Evolutionary conservation across 768 basidiomycete species (phyloP).

Genomic region (Tricholoma sp.): DNA sequence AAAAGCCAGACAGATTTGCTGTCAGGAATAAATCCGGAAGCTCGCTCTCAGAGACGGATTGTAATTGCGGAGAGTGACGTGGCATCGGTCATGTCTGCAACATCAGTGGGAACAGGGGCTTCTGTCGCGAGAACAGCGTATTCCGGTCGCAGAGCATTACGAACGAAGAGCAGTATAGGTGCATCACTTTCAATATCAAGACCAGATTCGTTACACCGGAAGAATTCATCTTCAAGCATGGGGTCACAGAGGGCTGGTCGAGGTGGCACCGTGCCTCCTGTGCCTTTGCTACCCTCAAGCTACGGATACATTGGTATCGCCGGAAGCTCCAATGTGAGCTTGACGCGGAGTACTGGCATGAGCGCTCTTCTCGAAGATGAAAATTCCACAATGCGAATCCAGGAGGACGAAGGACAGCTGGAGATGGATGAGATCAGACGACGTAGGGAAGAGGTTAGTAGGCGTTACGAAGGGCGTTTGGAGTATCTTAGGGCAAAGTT

Average conservation of each 20-base stretch:
- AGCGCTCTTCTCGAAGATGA: constrained; percentile 49
- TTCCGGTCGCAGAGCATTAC: constrained; percentile 28
- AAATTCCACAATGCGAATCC: constrained; percentile 19
- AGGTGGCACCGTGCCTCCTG: constrained; percentile 25
- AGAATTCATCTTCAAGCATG: constrained; percentile 59
- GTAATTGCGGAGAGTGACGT: constrained; percentile 42
- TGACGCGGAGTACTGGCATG: constrained; percentile 46
- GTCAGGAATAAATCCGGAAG: constrained; percentile 32
- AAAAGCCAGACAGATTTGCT: constrained; percentile 21
- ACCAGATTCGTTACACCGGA: constrained; percentile 42
- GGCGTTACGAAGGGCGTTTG: constrained; percentile 68
- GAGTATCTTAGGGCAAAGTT: constrained; percentile 79
- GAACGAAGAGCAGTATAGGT: constrained; percentile 28
- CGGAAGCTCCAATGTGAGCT: constrained; percentile 40
- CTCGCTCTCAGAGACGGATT: constrained; percentile 29
- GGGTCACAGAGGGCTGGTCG: constrained; percentile 37
- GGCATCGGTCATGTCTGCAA: constrained; percentile 48
- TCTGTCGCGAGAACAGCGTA: constrained; percentile 44
- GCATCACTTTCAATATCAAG: constrained; percentile 23
- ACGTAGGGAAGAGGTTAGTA: constrained; percentile 64
- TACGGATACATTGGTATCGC: constrained; percentile 28
- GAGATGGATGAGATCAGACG: constrained; percentile 68
- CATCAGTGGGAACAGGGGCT: constrained; percentile 43
- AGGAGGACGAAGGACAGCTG: constrained; percentile 29
- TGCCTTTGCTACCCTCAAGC: constrained; percentile 28